A percentile compares a stretch with the other conserved stretches of the same genome.
Conservation (phyloP, 2,329 filamentous ascomycete genomes). For the Tolypocladium album region DNA sequence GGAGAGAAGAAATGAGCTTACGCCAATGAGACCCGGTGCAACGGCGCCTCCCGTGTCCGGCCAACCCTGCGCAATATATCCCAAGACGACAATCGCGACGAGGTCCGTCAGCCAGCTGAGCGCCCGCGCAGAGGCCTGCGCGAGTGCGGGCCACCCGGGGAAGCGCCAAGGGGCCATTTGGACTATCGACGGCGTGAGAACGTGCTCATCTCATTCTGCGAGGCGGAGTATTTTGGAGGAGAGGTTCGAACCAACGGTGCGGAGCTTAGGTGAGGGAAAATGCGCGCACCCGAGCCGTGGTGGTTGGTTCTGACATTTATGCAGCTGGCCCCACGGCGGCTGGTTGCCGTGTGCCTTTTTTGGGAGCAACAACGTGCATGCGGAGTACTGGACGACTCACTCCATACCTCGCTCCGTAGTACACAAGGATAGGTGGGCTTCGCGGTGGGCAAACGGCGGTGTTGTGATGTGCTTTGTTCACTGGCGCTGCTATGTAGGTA, state of each 20-base stretch:
- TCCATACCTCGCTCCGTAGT: neutral
- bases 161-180: conserved; percentile 2
- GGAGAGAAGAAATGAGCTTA: conserved; percentile 10
- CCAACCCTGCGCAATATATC: conserved; percentile 21
- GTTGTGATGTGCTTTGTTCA: neutral
- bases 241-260: neutral
- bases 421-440: neutral
- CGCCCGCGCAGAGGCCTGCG: conserved; percentile 14
- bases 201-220: neutral
- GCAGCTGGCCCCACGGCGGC: neutral
- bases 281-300: neutral
- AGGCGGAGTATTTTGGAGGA: neutral
- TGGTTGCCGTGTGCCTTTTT: neutral
- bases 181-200: neutral
- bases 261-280: neutral
- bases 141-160: conserved; percentile 3
- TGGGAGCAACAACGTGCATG: neutral
- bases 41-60: conserved; percentile 14
- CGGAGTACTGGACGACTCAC: neutral
- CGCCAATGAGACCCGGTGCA: conserved; percentile 19
- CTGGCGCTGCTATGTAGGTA: too few relatives aligned
- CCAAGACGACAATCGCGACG: conserved; percentile 19
- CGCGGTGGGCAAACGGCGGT: neutral
- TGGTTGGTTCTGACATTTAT: neutral
- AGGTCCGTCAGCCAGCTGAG: conserved; percentile 21